Evolutionary conservation across 2,329 filamentous ascomycete genomes (phyloP).

Genomic region (Clonostachys solani): DNA sequence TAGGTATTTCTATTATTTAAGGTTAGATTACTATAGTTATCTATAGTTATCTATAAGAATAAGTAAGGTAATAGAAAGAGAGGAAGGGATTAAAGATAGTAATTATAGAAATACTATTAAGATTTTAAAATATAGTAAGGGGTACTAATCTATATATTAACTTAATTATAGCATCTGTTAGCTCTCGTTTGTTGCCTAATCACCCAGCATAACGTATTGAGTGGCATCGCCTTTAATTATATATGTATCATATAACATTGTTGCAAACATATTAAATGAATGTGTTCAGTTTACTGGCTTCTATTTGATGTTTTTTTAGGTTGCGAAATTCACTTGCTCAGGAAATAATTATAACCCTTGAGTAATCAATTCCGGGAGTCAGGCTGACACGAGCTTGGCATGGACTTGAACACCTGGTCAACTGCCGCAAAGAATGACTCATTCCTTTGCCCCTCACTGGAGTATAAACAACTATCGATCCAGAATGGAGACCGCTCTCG

Average conservation of each 20-base stretch:
- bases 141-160: neutral
- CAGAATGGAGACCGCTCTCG: too few relatives aligned
- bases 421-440: too few relatives aligned
- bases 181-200: neutral
- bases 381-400: too few relatives aligned
- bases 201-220: neutral
- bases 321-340: neutral
- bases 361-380: neutral
- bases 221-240: neutral
- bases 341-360: neutral
- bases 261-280: neutral
- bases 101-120: too few relatives aligned
- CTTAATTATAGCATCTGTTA: neutral
- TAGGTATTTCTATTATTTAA: neutral
- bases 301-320: neutral
- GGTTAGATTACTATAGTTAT: neutral
- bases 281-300: neutral
- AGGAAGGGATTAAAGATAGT: too few relatives aligned
- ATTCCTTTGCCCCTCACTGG: too few relatives aligned
- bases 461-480: too few relatives aligned
- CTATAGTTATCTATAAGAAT: neutral
- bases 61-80: too few relatives aligned
- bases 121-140: too few relatives aligned
- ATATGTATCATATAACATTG: neutral
- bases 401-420: too few relatives aligned